A percentile compares a stretch with the other conserved stretches of the same genome.
Evolutionary conservation across 805 yeast species (phyloP).

Genomic region (Torulaspora maleeae): DNA sequence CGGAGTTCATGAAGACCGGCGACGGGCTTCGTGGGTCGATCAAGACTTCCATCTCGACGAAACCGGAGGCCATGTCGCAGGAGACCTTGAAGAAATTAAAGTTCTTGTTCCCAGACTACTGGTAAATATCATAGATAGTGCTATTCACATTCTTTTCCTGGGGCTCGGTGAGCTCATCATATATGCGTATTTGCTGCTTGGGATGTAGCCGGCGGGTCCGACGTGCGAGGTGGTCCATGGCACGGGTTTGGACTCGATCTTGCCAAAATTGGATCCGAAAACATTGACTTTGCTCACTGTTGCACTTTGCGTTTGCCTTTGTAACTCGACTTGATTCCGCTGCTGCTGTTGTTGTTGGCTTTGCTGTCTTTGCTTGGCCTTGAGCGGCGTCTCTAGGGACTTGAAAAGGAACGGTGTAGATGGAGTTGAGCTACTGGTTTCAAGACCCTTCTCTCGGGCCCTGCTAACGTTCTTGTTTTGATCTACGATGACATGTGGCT

Average conservation of each 20-base stretch:
- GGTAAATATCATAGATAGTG: slow-evolving; percentile 43
- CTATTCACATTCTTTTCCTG: slow-evolving; percentile 17
- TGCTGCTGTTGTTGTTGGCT: slow-evolving; percentile 18
- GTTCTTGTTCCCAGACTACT: slow-evolving; percentile 86
- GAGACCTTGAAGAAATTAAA: slow-evolving; percentile 76
- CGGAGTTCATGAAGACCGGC: slow-evolving; percentile 55
- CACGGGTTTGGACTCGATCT: slow-evolving; percentile 1
- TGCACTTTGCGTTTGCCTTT: slow-evolving; percentile 13
- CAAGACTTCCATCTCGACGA: slow-evolving; percentile 78
- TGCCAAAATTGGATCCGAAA: slow-evolving; percentile 15
- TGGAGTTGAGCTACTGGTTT: slow-evolving; percentile 6
- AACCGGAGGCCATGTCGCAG: slow-evolving; percentile 63
- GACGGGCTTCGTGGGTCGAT: slow-evolving; percentile 67
- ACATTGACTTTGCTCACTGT: slow-evolving; percentile 28
- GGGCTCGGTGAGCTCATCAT: slow-evolving; percentile 35
- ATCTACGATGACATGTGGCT: slow-evolving; percentile 18
- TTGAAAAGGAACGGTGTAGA: slow-evolving; percentile 29
- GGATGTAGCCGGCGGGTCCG: slow-evolving; percentile 29
- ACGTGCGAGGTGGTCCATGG: slow-evolving; percentile 7
- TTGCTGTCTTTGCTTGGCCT: slow-evolving; percentile 17
- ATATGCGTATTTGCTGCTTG: slow-evolving; percentile 35
- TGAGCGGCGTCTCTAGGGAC: slow-evolving; percentile 27
- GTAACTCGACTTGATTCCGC: slow-evolving; percentile 4
- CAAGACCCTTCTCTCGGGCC: background rate
- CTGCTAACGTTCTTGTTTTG: background rate